Evolutionary conservation across 2,329 filamentous ascomycete species (phyloP).

Genomic region (Raffaelea albimanens): DNA sequence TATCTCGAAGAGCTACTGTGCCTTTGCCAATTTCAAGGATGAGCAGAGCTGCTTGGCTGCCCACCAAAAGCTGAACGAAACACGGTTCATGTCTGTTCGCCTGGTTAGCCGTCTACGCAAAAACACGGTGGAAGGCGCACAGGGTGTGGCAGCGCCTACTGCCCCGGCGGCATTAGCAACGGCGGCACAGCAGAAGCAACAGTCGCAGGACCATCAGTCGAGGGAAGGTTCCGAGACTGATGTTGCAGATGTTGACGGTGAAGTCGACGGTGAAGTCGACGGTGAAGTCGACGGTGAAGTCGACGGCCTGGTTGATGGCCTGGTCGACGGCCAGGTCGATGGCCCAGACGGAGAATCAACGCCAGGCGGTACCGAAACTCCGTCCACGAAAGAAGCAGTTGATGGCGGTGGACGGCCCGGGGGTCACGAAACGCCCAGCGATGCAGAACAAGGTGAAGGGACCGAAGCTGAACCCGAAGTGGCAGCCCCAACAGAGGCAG

Average conservation of each 20-base stretch:
- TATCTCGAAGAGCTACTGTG: constrained; percentile 95
- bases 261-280: neutral
- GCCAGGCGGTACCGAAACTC: too few relatives aligned
- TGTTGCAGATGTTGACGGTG: neutral
- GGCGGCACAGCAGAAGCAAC: constrained; percentile 6
- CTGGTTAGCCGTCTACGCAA: constrained; percentile 76
- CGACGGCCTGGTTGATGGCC: neutral
- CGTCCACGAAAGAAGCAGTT: too few relatives aligned
- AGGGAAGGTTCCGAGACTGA: too few relatives aligned
- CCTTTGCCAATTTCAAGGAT: constrained; percentile 89
- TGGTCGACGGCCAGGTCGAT: too few relatives aligned
- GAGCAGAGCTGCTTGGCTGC: constrained; percentile 67
- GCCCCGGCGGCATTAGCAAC: constrained; percentile 35
- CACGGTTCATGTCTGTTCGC: constrained; percentile 74
- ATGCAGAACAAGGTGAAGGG: too few relatives aligned
- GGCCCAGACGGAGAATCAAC: too few relatives aligned
- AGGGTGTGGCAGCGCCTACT: constrained; percentile 42
- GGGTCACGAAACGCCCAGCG: too few relatives aligned
- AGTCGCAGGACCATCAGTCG: neutral
- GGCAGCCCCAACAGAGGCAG: too few relatives aligned
- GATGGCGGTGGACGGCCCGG: too few relatives aligned
- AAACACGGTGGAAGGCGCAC: constrained; percentile 34
- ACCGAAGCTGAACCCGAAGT: too few relatives aligned
- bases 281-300: neutral
- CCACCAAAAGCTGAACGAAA: constrained; percentile 81